Percentiles rank a stretch among this genome's conserved stretches.
These are phyloP conservation scores for Filosporella fistucella DNA, from an alignment of 495 filamentous ascomycete species.

Conservation along the genomic window DNA sequence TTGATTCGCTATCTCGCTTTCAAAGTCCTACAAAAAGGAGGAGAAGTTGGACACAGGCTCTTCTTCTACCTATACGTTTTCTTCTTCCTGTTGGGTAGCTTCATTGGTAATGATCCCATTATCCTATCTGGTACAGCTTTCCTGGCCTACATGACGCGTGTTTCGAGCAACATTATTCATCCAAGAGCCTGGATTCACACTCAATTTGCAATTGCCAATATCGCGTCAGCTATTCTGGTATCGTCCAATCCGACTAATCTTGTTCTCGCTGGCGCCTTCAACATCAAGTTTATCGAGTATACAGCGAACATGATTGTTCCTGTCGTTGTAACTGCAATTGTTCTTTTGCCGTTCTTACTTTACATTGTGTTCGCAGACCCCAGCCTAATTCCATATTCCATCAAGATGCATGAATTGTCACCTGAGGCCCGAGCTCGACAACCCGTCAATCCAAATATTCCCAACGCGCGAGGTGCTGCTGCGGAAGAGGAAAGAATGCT, in stretches of 20 bases:
- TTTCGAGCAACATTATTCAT: constrained; percentile 62
- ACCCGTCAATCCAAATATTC: constrained; percentile 65
- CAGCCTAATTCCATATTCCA: constrained; percentile 54
- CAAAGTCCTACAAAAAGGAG: constrained; percentile 60
- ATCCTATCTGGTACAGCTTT: constrained; percentile 66
- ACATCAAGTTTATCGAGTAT: constrained; percentile 58
- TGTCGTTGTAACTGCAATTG: constrained; percentile 54
- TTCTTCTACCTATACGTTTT: constrained; percentile 67
- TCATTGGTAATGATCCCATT: constrained; percentile 67
- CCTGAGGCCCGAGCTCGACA: constrained; percentile 45
- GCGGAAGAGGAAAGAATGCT: constrained; percentile 46
- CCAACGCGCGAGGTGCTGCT: constrained; percentile 48
- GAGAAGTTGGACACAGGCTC: constrained; percentile 53
- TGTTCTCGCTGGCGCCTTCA: constrained; percentile 63
- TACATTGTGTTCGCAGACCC: constrained; percentile 59
- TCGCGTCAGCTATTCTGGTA: constrained; percentile 63
- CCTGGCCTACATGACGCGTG: constrained; percentile 66
- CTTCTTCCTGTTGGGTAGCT: constrained; percentile 60
- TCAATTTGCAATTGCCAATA: constrained; percentile 66
- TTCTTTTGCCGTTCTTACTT: constrained; percentile 59
- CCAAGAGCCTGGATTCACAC: constrained; percentile 64
- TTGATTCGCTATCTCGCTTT: constrained; percentile 61
- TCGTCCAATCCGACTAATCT: constrained; percentile 70
- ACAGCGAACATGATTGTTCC: constrained; percentile 63
- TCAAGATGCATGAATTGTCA: constrained; percentile 60